Conservation (phyloP, 2,329 filamentous ascomycete species). For the Kalmusia sp. region DNA sequence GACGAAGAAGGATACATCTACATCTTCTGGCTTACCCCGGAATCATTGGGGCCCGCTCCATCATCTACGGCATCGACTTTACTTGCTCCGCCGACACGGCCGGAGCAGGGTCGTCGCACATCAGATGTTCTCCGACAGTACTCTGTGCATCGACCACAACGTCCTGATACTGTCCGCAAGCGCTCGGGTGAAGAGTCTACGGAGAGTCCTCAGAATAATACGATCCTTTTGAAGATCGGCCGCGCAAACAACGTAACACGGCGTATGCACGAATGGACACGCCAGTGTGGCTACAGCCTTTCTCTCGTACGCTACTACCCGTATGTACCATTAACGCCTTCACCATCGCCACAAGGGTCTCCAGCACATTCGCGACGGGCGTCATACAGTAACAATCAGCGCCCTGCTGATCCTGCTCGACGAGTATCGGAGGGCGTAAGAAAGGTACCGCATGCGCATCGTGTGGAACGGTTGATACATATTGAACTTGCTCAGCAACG, state of each 20-base stretch:
- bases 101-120: conserved; percentile 35
- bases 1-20: conserved; percentile 93
- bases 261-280: conserved; percentile 89
- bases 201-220: conserved; percentile 54
- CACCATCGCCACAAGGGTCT: conserved; percentile 37
- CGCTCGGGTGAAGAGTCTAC: conserved; percentile 15
- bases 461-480: conserved; percentile 89
- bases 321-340: conserved; percentile 60
- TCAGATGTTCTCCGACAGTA: conserved; percentile 44
- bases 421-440: conserved; percentile 48
- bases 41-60: conserved; percentile 63
- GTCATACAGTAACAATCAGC: conserved; percentile 26
- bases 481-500: conserved; percentile 74
- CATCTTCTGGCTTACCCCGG: conserved; percentile 91
- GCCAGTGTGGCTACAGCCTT: conserved; percentile 89
- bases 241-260: conserved; percentile 83
- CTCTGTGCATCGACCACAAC: conserved; percentile 28
- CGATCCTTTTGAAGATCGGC: conserved; percentile 71
- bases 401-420: conserved; percentile 16
- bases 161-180: conserved; percentile 13
- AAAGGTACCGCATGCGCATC: conserved; percentile 84
- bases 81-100: conserved; percentile 62
- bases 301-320: conserved; percentile 93
- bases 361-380: conserved; percentile 33
- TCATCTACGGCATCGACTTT: conserved; percentile 51